Evolutionary conservation across 352 stramenopile genomes (phyloP), one percentile per base, ranked within the genome.

Genomic region (Globisporangium spinosum): DNA sequence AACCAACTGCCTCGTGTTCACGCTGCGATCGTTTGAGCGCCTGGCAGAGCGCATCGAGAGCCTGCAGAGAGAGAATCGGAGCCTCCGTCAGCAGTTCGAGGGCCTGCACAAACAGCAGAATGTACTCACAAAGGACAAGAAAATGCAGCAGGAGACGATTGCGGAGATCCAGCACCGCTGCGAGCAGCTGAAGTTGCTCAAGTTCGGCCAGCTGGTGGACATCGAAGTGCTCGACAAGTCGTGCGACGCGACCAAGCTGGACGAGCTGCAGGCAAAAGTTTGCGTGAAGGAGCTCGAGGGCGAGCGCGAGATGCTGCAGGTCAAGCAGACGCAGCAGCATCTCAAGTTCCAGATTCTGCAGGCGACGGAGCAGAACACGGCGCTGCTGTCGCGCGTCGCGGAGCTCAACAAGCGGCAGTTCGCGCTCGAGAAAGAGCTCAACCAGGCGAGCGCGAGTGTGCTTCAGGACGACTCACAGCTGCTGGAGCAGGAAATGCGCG

Each of bases 171-270:
- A 87, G 59, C 68, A 80, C 27, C 89, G 87, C 53, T 89, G 85
- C 60, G 81, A 93, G 57, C 83, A 95, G 80, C 67, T 96, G 15
- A 85, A 95, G 62, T 70, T 88, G 32, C 78, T 96, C 58, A 94
- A 95, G 65, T 96, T 92, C 59, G 87, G 80, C 2, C 79, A 83
- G 58, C 73, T 91, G 15, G 87, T 91, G 6, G 89, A 98, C 67
- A 91, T 97, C 29, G 87, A 93, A 49, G 72, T 95, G 58, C 75
- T 98, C 12, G 94, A 98, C 78, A 89, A 91, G 54, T 90, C 83
- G 5, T 93, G 85, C 56, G 84, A 95, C 40, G 88, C 83, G 59
- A 89, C 76, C 23, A 76, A 79, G 25, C 67, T 95, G 27, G 69
- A 82, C 45, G 85, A 96, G 34, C 70, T 95, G 40, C 79, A 93